phyloP scores from a whole-genome alignment of 2,329 filamentous ascomycete species.

The Claviceps sp. region DNA sequence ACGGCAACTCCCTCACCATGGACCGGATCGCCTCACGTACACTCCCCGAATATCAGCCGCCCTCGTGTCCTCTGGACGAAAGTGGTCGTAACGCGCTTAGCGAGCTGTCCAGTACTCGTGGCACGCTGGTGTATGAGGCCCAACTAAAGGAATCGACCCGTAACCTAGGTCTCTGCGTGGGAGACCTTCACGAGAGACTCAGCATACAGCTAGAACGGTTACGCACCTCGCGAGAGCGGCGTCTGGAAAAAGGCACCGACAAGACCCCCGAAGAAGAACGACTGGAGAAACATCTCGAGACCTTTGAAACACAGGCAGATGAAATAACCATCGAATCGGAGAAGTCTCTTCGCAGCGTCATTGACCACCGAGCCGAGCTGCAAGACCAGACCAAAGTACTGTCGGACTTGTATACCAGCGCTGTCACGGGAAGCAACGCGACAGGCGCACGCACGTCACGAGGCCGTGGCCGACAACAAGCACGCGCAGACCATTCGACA shows the following conservation, averaged over 20 bases:
- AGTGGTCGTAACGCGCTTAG: slow-evolving; percentile 24
- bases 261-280: slow-evolving; percentile 23
- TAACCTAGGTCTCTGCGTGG: slow-evolving; percentile 31
- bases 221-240: slow-evolving; percentile 18
- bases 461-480: slow-evolving; percentile 5
- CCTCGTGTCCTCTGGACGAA: slow-evolving; percentile 30
- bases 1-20: slow-evolving; percentile 3
- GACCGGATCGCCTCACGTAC: slow-evolving; percentile 10
- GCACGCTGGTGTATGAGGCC: slow-evolving; percentile 28
- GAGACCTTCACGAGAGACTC: slow-evolving; percentile 35
- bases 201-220: slow-evolving; percentile 23
- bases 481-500: slow-evolving; percentile 6
- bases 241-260: slow-evolving; percentile 22
- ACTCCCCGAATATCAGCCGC: slow-evolving; percentile 38
- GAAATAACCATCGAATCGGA: slow-evolving; percentile 32
- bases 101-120: slow-evolving; percentile 28
- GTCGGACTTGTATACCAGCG: slow-evolving; percentile 19
- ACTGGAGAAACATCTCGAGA: slow-evolving; percentile 25
- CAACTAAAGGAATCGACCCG: slow-evolving; percentile 32
- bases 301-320: slow-evolving; percentile 27
- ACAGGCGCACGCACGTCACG: slow-evolving; percentile 8
- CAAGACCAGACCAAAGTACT: slow-evolving; percentile 34
- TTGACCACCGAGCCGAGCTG: slow-evolving; percentile 36
- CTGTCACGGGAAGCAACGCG: slow-evolving; percentile 5
- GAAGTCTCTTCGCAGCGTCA: slow-evolving; percentile 29